Evolutionary conservation across 768 basidiomycete genomes (phyloP).

Genomic region (Hygrophorus pudorinus): DNA sequence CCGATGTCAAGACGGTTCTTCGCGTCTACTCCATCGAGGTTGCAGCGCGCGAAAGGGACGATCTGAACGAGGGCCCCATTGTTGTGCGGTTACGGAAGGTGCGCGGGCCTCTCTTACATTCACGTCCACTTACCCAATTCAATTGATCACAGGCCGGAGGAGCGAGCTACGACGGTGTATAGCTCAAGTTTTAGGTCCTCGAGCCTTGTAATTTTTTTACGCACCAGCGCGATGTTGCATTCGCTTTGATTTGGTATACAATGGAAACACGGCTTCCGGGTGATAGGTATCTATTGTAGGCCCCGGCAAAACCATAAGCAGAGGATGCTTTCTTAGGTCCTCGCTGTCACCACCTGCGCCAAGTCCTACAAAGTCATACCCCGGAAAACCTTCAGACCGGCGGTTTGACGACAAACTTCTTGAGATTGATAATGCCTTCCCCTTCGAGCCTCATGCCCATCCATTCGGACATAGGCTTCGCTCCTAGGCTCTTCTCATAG

Average conservation of each 20-base stretch:
- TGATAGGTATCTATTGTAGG: neutral
- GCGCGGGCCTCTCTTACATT: constrained; percentile 13
- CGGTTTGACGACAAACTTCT: constrained; percentile 27
- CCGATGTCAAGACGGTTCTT: constrained; percentile 78
- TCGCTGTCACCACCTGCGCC: neutral
- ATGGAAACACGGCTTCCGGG: neutral
- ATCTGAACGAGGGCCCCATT: constrained; percentile 83
- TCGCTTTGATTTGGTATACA: neutral
- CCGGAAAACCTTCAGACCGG: neutral
- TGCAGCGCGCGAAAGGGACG: constrained; percentile 71
- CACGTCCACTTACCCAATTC: neutral
- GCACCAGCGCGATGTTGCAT: neutral
- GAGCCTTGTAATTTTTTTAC: constrained; percentile 2
- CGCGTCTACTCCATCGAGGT: constrained; percentile 82
- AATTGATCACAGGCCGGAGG: constrained; percentile 56
- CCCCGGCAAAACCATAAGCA: neutral
- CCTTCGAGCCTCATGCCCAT: constrained; percentile 76
- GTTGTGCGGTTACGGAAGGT: constrained; percentile 76
- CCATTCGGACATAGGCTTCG: constrained; percentile 78
- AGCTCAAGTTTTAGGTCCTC: constrained; percentile 17
- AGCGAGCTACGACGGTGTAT: constrained; percentile 83
- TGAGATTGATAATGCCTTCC: constrained; percentile 52
- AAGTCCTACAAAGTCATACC: neutral
- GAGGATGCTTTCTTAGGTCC: neutral
- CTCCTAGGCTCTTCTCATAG: constrained; percentile 79